Percentiles rank a stretch among this genome's conserved stretches.
Conservation (phyloP, 2,329 filamentous ascomycete species). For the Penicillium sp. region DNA sequence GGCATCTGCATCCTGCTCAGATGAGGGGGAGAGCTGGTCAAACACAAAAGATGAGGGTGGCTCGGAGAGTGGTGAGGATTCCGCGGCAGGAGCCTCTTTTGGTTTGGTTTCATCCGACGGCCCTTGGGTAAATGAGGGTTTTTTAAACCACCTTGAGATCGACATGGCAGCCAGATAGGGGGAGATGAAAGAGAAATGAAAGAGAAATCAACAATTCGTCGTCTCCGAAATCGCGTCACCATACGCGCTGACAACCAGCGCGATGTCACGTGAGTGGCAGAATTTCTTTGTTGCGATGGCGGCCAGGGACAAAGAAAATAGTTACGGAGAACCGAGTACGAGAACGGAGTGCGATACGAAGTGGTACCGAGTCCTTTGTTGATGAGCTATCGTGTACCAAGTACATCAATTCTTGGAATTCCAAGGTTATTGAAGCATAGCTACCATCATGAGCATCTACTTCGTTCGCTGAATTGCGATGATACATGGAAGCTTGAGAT, state of each 20-base stretch:
- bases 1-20: slow-evolving; percentile 3
- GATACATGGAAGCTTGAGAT: too few relatives aligned
- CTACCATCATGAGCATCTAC: too few relatives aligned
- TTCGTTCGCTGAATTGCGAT: too few relatives aligned
- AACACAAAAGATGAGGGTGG: slow-evolving; percentile 30
- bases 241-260: slow-evolving; percentile 7
- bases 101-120: slow-evolving; percentile 1
- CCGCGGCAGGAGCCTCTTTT: background rate
- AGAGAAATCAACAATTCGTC: background rate
- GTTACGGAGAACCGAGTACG: too few relatives aligned
- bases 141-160: slow-evolving; percentile 38
- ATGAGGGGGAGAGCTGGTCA: slow-evolving; percentile 20
- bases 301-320: too few relatives aligned
- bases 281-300: background rate
- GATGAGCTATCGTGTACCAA: too few relatives aligned
- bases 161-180: slow-evolving; percentile 15
- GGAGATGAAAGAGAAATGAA: slow-evolving; percentile 4
- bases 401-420: too few relatives aligned
- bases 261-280: slow-evolving; percentile 8
- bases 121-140: slow-evolving; percentile 27
- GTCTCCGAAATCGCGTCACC: background rate
- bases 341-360: too few relatives aligned
- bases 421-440: too few relatives aligned
- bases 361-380: too few relatives aligned
- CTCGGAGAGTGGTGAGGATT: slow-evolving; percentile 21